These are phyloP conservation scores for Ceriops tagal DNA, from an alignment of 345 rosid species.

Conservation along the genomic window DNA sequence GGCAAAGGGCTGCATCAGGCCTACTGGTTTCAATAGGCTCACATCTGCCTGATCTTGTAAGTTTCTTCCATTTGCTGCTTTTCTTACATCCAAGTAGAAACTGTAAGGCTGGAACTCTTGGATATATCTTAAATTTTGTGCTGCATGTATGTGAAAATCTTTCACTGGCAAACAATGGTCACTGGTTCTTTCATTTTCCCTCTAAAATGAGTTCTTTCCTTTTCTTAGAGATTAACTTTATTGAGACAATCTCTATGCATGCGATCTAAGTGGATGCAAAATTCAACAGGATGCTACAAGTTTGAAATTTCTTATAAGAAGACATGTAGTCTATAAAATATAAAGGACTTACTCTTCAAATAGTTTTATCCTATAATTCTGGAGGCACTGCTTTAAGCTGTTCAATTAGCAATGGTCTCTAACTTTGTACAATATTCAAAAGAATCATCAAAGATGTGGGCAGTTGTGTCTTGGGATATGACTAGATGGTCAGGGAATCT, in stretches of 20 bases:
- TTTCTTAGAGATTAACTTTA: too few species aligned
- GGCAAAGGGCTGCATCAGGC: constrained; percentile 91
- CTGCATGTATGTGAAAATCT: not conserved
- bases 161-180: not conserved
- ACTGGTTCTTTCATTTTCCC: not conserved
- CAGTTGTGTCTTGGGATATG: not conserved
- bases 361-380: too few species aligned
- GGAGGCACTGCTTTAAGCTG: too few species aligned
- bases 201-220: too few species aligned
- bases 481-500: not conserved
- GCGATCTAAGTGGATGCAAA: too few species aligned
- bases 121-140: not conserved
- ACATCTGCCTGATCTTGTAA: constrained; percentile 93
- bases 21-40: constrained; percentile 86
- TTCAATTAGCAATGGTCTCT: too few species aligned
- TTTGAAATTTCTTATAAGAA: too few species aligned
- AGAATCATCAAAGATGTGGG: not conserved
- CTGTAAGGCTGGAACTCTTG: not conserved
- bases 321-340: too few species aligned
- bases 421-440: too few species aligned
- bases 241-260: too few species aligned
- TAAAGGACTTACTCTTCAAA: too few species aligned
- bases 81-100: not conserved
- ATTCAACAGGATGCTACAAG: too few species aligned
- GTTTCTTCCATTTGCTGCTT: constrained; percentile 20